Conservation (phyloP, 208 protist species). For the Trypanosoma cruzi region DNA sequence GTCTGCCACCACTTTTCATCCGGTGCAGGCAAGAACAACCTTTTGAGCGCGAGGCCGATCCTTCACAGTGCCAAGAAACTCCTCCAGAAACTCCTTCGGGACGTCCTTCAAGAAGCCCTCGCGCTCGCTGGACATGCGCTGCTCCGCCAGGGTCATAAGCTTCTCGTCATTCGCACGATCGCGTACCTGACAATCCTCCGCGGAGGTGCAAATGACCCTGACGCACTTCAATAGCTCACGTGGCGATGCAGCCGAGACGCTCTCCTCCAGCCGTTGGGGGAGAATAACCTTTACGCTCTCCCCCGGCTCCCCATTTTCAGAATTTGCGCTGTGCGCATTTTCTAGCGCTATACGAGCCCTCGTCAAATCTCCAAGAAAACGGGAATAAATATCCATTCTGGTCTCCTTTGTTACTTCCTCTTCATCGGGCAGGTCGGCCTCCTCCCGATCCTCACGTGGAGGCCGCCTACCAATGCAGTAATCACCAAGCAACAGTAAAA, state of each 20-base stretch:
- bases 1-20: neutral
- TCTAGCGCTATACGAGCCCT: conserved; percentile 51
- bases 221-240: conserved; percentile 36
- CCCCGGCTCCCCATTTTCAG: conserved; percentile 30
- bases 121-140: conserved; percentile 32
- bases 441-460: conserved; percentile 30
- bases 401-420: conserved; percentile 14
- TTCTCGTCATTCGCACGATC: conserved; percentile 51
- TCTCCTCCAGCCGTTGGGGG: conserved; percentile 42
- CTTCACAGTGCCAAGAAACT: conserved; percentile 18
- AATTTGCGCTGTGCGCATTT: conserved; percentile 38
- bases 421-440: conserved; percentile 24
- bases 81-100: conserved; percentile 21
- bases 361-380: conserved; percentile 38
- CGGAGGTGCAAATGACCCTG: conserved; percentile 27
- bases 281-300: conserved; percentile 42
- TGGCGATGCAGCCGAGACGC: conserved; percentile 30
- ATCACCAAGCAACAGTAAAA: conserved; percentile 47
- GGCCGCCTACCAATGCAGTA: conserved; percentile 60
- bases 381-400: conserved; percentile 37
- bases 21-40: conserved; percentile 26
- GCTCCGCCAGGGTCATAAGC: conserved; percentile 34
- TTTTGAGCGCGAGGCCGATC: conserved; percentile 37
- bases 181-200: conserved; percentile 36
- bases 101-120: conserved; percentile 32